Evolutionary conservation across 73 alveolate genomes (phyloP).

Genomic region (Uronychia binucleata): DNA sequence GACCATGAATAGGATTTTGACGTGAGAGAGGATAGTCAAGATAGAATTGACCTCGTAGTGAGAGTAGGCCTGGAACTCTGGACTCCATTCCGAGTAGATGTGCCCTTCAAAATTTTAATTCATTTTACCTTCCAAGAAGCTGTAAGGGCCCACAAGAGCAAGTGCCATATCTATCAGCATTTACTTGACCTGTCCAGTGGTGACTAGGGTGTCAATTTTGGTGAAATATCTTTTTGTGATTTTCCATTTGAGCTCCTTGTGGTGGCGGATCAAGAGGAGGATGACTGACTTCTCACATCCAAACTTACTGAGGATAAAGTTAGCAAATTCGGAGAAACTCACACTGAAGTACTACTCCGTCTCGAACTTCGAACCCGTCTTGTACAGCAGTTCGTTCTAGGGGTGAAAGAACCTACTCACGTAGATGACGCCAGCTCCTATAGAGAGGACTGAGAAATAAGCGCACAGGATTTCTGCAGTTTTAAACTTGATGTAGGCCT

Average conservation of each 20-base stretch:
- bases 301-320: neutral
- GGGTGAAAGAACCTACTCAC: neutral
- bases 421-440: neutral
- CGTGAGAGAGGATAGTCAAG: neutral
- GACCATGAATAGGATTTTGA: neutral
- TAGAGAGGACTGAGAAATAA: neutral
- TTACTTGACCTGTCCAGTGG: neutral
- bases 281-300: no score
- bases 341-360: neutral
- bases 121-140: neutral
- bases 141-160: neutral
- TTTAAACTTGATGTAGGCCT: conserved; percentile 35
- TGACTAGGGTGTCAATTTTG: neutral
- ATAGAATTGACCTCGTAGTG: neutral
- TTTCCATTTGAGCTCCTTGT: neutral
- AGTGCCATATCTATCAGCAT: neutral
- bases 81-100: neutral
- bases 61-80: neutral
- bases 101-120: neutral
- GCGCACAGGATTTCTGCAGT: conserved; percentile 9
- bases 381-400: neutral
- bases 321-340: neutral
- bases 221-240: neutral
- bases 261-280: neutral
- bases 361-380: neutral